These are phyloP conservation scores for Fusarium sp. DNA, from an alignment of 2,329 filamentous ascomycete genomes.

Conservation along the genomic window DNA sequence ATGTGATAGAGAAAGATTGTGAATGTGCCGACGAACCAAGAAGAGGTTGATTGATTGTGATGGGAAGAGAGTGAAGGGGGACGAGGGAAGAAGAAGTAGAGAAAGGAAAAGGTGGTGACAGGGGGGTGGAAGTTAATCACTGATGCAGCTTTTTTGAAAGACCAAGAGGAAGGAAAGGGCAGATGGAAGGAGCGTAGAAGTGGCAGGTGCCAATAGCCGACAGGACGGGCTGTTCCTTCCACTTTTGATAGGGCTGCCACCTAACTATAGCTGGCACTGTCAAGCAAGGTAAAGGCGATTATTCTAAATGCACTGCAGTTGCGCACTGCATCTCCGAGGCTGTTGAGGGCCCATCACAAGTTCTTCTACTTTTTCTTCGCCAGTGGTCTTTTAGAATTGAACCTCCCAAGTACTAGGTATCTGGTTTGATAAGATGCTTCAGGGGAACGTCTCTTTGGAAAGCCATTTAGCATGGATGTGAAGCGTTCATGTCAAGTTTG, in stretches of 20 bases:
- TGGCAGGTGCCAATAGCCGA: slow-evolving; percentile 29
- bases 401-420: neutral
- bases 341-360: neutral
- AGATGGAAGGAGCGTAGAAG: slow-evolving; percentile 41
- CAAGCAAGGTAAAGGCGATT: neutral
- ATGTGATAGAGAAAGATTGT: slow-evolving; percentile 47
- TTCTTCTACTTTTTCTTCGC: neutral
- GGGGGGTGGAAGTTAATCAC: slow-evolving; percentile 45
- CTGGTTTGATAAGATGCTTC: neutral
- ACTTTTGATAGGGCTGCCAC: neutral
- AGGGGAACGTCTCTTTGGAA: neutral
- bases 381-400: neutral
- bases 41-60: slow-evolving; percentile 31
- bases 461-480: neutral
- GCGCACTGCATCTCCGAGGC: neutral
- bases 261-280: slow-evolving; percentile 19
- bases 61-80: slow-evolving; percentile 16
- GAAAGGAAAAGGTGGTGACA: slow-evolving; percentile 25
- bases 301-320: neutral
- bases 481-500: neutral
- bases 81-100: slow-evolving; percentile 21
- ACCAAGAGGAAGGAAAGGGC: slow-evolving; percentile 31
- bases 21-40: slow-evolving; percentile 38
- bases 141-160: slow-evolving; percentile 37
- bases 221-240: slow-evolving; percentile 29